Base-by-base conservation (phyloP, 2,329 filamentous ascomycete species). In the Aspergillus novofumigatus region DNA sequence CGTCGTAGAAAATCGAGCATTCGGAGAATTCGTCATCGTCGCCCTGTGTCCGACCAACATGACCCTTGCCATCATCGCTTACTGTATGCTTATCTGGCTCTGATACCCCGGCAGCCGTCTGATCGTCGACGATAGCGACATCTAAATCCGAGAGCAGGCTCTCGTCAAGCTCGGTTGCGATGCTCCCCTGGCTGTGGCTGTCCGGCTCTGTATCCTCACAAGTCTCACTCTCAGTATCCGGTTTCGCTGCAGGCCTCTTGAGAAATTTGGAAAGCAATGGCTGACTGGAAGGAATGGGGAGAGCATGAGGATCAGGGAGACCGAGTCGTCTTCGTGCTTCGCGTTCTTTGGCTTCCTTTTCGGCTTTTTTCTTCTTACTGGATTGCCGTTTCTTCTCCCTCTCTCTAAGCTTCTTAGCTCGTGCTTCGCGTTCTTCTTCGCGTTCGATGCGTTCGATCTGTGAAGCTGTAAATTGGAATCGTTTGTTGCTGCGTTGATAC, bases 381-480 rank as follows among this genome's bases (percentile, higher is more conserved):
- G 66, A 65, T 17, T 68, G 56, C 6, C 72, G 68, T 53, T 62
- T 68, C 56, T 70, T 71, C 55, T 74, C 72, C 42, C 65, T 66
- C 10, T 74, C 72, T 2, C 68, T 68, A 23, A 75, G 65, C 5
- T 67, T 73, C 60, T 78, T 72, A 0, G 75, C 77, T 48, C 71
- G 71, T 10, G 69, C 66, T 51, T 76, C 69, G 41, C 72, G 70
- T 32, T 76, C 72, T 56, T 79, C 72, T 50, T 77, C 73, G 49
- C 76, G 74, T 48, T 77, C 75, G 49, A 75, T 72, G 14, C 68
- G 66, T 28, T 65, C 66, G n/a, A 74, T 68, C 55, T 75, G 67
- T 2, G 71, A 68, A 4, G 69, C 66, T 11, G 67, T 71, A 55
- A 74, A 75, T 41, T 67, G 59, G 53, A 74, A 67, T 17, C 67